Conservation (phyloP, 2,329 filamentous ascomycete genomes). For the Capronia epimyces region DNA sequence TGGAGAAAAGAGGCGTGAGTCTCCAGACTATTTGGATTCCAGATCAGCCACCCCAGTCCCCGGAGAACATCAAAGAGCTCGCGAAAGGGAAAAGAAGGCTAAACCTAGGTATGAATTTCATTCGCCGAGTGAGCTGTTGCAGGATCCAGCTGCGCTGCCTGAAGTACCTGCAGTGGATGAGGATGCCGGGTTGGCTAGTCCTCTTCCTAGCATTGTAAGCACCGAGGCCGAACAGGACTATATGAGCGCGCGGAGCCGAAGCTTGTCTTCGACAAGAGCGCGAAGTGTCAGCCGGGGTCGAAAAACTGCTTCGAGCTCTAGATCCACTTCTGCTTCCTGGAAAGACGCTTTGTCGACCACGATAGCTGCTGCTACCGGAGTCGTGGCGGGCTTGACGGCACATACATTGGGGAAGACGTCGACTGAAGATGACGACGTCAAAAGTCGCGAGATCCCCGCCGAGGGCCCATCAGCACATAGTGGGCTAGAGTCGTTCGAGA, state of each 20-base stretch:
- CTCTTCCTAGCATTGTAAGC: constrained; percentile 27
- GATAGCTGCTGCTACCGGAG: constrained; percentile 12
- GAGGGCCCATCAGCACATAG: not conserved
- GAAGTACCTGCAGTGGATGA: constrained; percentile 24
- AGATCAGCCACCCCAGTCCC: constrained; percentile 66
- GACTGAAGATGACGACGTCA: not conserved
- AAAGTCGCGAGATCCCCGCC: not conserved
- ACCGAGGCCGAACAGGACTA: constrained; percentile 25
- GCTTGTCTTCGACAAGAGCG: constrained; percentile 14
- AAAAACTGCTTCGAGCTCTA: constrained; percentile 12
- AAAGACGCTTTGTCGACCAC: constrained; percentile 16
- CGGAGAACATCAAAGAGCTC: constrained; percentile 40
- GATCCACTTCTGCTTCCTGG: constrained; percentile 19
- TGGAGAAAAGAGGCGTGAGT: constrained; percentile 12
- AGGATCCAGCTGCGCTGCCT: constrained; percentile 34
- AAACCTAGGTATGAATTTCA: constrained; percentile 44
- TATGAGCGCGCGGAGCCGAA: constrained; percentile 28
- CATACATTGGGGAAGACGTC: not conserved
- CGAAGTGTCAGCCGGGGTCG: constrained; percentile 16
- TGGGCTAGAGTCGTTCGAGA: not conserved
- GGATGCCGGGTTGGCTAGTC: constrained; percentile 13
- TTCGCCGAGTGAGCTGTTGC: constrained; percentile 43
- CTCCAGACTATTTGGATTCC: constrained; percentile 53
- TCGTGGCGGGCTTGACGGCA: constrained; percentile 4
- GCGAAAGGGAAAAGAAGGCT: constrained; percentile 32